Evolutionary conservation across 2,329 filamentous ascomycete species (phyloP), one percentile per base, ranked within the genome.

Genomic region (Fusarium sp.): DNA sequence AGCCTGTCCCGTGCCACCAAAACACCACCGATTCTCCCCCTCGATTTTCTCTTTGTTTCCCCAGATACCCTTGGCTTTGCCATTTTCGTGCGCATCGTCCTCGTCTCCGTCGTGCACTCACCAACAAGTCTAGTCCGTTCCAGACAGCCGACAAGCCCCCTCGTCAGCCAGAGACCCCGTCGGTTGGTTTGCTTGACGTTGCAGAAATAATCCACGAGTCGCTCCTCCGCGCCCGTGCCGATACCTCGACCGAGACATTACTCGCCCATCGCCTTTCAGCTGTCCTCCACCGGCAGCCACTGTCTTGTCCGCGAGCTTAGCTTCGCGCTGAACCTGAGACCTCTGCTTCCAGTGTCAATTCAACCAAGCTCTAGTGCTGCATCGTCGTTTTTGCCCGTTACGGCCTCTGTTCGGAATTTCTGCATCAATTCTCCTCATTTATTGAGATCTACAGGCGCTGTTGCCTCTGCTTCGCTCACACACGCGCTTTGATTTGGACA

Each of bases 311-410:
- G 67, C 73, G 62, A 78, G 66, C 65, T 63, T 66, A 73, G 64
- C 66, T 72, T 51, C 66, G 64, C 64, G 46, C 63, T 66, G 27
- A 69, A 57, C 59, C 33, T 65, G 27, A 51, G 65, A 62, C 38
- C 58, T 69, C 59, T 59, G 67, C 61, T 66, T 53, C 44, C 66
- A 71, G 66, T 71, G 65, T 72, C 71, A 66, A 77, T 65, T 66
- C 65, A 72, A 69, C 62, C 51, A 64, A 68, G 57, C 53, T 53
- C 62, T 70, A 63, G 49, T 65, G 72, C 71, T 73, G 70, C 62
- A 61, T 73, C 61, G 33, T 66, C 69, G 64, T 70, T 63, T 70
- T 79, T 80, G 81, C 81, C 81, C 81, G 82, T 70, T 79, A 84
- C 81, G 82, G 81, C 80, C 77, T 76, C 72, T 79, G 64, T 69